Evolutionary conservation across 2,329 filamentous ascomycete genomes (phyloP), one percentile per base, ranked within the genome.

Genomic region (Colletotrichum tropicale): DNA sequence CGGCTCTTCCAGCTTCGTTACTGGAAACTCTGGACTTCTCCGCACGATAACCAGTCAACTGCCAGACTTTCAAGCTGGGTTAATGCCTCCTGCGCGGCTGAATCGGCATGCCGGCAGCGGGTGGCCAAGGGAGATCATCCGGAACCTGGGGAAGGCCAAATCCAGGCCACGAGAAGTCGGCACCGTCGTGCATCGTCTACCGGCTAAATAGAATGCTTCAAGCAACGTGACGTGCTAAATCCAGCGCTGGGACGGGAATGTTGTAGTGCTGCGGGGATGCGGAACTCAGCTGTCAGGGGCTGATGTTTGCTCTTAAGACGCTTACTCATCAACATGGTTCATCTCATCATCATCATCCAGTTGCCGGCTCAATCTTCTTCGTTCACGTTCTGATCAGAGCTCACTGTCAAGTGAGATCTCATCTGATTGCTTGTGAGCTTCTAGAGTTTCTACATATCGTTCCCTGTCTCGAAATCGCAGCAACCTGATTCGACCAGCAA

Each of bases 201-300:
- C 16, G 73, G 73, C 69, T 75, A 75, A 75, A 75, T 73, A 32
- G 6, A 34, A 24, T 36, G 34, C 62, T 28, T 28, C 28, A 28
- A 28, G 52, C 21, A 30, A 24, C 58, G 21, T 64, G 72, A 72
- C 62, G 67, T 34, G 62, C 62, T 62, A n/a, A 56, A 28, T 55
- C 24, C 9, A 16, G 16, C 26, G 32, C 32, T 64, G 48, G 38
- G 30, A 48, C 24, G 13, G 12, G 48, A n/a, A 55, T 30, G 21
- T 66, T 56, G 16, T 28, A 26, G 55, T 26, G 55, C 43, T 48
- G 43, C 43, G 43, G 43, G 43, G 43, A 48, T 10, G 43, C 43
- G 43, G 43, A 48, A 48, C 43, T 48, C 43, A 48, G 43, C 43
- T 21, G 43, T 21, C 43, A 48, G 43, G 43, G n/a, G n/a, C 7